phyloP scores from a whole-genome alignment of 257 asterid species.

The Verbena officinalis region DNA sequence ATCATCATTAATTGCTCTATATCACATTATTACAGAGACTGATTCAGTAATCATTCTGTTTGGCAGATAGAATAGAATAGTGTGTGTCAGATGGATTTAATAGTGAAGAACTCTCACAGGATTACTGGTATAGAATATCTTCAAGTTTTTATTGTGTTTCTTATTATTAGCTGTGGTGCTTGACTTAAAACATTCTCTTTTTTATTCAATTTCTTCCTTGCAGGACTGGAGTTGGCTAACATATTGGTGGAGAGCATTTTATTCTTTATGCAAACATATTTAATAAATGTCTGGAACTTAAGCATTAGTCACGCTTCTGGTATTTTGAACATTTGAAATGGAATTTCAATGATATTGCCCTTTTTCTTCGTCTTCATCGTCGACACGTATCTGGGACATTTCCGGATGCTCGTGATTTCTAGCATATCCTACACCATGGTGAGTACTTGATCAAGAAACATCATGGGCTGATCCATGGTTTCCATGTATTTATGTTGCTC shows the following conservation, averaged over 20 bases:
- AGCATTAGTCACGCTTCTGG: slow-evolving; percentile 56
- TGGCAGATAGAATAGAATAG: too few relatives aligned
- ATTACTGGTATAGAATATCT: too few relatives aligned
- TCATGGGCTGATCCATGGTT: too few relatives aligned
- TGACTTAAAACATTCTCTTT: too few relatives aligned
- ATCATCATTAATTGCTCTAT: too few relatives aligned
- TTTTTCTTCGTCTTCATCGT: slow-evolving; percentile 32
- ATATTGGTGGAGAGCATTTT: slow-evolving; percentile 32
- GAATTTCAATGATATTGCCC: slow-evolving; percentile 32
- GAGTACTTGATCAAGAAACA: slow-evolving; percentile 8
- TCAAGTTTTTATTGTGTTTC: too few relatives aligned
- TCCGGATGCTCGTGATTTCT: slow-evolving; percentile 42
- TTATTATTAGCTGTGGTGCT: too few relatives aligned
- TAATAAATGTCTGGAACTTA: slow-evolving; percentile 58
- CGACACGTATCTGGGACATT: slow-evolving; percentile 39
- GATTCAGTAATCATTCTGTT: too few relatives aligned
- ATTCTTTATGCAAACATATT: slow-evolving; percentile 51
- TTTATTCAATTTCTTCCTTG: not conserved
- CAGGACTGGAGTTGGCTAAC: slow-evolving; percentile 40
- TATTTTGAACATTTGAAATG: slow-evolving; percentile 50
- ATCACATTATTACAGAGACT: too few relatives aligned
- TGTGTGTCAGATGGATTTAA: too few relatives aligned
- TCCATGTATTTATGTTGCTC: too few relatives aligned
- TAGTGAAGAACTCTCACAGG: too few relatives aligned
- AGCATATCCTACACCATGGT: slow-evolving; percentile 43